A percentile compares a stretch with the other conserved stretches of the same genome.
Evolutionary conservation across 495 filamentous ascomycete species (phyloP).

Genomic region (Penicillium antarcticum): DNA sequence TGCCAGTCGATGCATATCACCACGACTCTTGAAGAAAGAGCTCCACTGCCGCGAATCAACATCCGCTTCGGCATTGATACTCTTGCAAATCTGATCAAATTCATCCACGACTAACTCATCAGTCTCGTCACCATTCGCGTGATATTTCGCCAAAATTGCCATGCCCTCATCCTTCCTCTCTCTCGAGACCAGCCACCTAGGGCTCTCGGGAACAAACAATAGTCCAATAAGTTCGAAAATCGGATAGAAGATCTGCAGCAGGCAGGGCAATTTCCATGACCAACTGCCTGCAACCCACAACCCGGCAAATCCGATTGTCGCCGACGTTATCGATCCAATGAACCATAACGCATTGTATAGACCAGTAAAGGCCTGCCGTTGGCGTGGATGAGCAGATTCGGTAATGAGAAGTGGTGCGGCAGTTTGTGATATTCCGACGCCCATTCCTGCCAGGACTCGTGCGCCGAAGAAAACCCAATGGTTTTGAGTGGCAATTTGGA

Average conservation of each 20-base stretch:
- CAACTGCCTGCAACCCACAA: slow-evolving; percentile 15
- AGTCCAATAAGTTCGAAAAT: slow-evolving; percentile 14
- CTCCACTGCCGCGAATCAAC: slow-evolving; percentile 19
- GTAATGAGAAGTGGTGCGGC: slow-evolving; percentile 26
- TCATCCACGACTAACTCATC: slow-evolving; percentile 29
- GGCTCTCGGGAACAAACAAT: slow-evolving; percentile 22
- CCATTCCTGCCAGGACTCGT: slow-evolving; percentile 17
- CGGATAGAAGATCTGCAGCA: slow-evolving; percentile 22
- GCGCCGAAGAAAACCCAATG: slow-evolving; percentile 25
- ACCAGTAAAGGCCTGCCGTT: slow-evolving; percentile 20
- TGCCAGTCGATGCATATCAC: slow-evolving; percentile 60
- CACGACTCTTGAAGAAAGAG: slow-evolving; percentile 58
- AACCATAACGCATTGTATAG: slow-evolving; percentile 28
- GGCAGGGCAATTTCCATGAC: slow-evolving; percentile 26
- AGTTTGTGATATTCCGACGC: slow-evolving; percentile 28
- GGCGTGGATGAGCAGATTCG: slow-evolving; percentile 22
- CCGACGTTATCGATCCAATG: slow-evolving; percentile 24
- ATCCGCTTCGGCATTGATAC: slow-evolving; percentile 46
- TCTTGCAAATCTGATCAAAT: slow-evolving; percentile 39
- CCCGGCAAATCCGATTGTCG: slow-evolving; percentile 17
- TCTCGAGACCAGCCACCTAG: slow-evolving; percentile 41
- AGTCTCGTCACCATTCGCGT: slow-evolving; percentile 27
- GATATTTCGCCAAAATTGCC: slow-evolving; percentile 33
- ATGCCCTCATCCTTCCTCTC: slow-evolving; percentile 38
- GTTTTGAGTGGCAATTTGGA: slow-evolving; percentile 17